Conservation (phyloP, 495 filamentous ascomycete species). For the Xylaria palmicola region DNA sequence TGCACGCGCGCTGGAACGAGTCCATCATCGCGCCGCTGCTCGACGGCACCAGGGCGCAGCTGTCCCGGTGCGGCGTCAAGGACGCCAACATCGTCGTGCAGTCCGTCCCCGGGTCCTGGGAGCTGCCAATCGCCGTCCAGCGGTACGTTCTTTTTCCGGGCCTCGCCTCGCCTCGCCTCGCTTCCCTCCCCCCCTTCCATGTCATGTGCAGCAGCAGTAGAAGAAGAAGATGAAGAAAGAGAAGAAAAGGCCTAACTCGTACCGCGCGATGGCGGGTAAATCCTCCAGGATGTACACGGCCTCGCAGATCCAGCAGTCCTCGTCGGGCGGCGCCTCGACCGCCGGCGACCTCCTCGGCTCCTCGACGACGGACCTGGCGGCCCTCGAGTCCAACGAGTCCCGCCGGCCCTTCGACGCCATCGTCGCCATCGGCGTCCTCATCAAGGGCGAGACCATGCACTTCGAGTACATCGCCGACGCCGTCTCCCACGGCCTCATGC, state of each 20-base stretch:
- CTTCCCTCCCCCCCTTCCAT: background rate
- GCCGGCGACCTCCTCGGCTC: conserved; percentile 78
- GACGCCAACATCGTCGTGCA: conserved; percentile 85
- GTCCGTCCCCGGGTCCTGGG: conserved; percentile 91
- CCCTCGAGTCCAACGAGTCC: conserved; percentile 27
- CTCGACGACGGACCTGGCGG: conserved; percentile 61
- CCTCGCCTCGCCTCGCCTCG: background rate
- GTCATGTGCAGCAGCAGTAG: no score
- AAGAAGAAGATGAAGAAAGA: no score
- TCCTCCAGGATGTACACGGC: conserved; percentile 71
- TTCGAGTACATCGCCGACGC: conserved; percentile 97
- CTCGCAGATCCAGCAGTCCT: conserved; percentile 79
- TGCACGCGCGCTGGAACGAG: conserved; percentile 94
- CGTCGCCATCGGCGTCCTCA: conserved; percentile 91
- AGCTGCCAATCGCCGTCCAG: conserved; percentile 84
- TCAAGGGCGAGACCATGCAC: conserved; percentile 98
- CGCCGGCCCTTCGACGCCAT: conserved; percentile 81
- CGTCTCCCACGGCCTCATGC: conserved; percentile 88
- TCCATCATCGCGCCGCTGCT: conserved; percentile 73
- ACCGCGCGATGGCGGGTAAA: background rate
- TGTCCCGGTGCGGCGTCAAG: conserved; percentile 67
- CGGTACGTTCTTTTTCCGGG: conserved; percentile 48
- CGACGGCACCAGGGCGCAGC: conserved; percentile 57
- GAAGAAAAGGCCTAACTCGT: background rate
- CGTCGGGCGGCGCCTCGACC: conserved; percentile 54